phyloP scores from a whole-genome alignment of 129 eudicot species.

The Sambucus nigra region DNA sequence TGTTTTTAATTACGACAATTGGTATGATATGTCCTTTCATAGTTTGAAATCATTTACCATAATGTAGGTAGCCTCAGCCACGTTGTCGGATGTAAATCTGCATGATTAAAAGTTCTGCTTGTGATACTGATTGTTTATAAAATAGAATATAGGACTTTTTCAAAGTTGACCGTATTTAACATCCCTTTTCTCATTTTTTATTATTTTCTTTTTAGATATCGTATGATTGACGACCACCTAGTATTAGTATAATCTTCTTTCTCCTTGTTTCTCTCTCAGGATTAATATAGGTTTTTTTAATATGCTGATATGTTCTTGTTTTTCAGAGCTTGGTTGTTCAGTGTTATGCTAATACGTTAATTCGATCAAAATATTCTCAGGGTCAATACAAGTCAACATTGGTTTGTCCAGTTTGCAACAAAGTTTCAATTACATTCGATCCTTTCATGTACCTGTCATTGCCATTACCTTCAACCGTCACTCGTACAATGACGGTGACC shows the following conservation, averaged over 20 bases:
- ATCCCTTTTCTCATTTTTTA: too few relatives aligned
- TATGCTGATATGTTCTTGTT: not conserved
- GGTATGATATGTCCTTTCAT: too few relatives aligned
- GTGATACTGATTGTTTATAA: too few relatives aligned
- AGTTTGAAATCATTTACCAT: too few relatives aligned
- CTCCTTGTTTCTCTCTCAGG: not conserved
- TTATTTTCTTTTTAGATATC: too few relatives aligned
- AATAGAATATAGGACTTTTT: too few relatives aligned
- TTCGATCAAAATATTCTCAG: slow-evolving; percentile 32
- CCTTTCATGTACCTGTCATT: slow-evolving; percentile 98
- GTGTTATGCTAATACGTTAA: slow-evolving; percentile 8
- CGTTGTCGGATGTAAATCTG: too few relatives aligned
- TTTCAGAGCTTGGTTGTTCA: not conserved
- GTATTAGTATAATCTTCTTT: not conserved
- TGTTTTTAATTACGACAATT: too few relatives aligned
- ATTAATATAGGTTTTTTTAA: not conserved
- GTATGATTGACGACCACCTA: too few relatives aligned
- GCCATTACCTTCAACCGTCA: slow-evolving; percentile 91
- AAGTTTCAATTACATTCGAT: slow-evolving; percentile 88
- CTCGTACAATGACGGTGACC: slow-evolving; percentile 73
- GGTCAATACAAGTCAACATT: slow-evolving; percentile 97
- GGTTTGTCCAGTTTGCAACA: slow-evolving; percentile 83
- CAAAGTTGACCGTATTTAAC: too few relatives aligned
- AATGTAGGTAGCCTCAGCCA: too few relatives aligned
- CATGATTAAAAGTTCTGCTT: too few relatives aligned